phyloP scores from a whole-genome alignment of 2,329 filamentous ascomycete genomes.

The Cyphellophora europaea region DNA sequence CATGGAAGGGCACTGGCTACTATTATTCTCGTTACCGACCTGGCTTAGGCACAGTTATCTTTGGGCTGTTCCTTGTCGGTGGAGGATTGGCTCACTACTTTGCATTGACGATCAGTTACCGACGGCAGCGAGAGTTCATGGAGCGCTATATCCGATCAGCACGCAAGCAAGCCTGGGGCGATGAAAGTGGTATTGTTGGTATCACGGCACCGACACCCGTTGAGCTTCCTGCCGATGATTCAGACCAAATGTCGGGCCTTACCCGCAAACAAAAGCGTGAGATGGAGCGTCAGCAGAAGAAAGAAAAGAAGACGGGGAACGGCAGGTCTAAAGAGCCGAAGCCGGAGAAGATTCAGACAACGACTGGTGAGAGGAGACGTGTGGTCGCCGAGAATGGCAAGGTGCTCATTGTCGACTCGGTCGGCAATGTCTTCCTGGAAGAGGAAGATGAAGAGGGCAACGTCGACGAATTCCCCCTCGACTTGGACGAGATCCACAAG shows the following conservation, averaged over 20 bases:
- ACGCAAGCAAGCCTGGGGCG: constrained; percentile 79
- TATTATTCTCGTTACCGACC: constrained; percentile 94
- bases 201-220: constrained; percentile 54
- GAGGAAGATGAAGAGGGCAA: constrained; percentile 82
- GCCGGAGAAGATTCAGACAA: constrained; percentile 35
- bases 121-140: constrained; percentile 82
- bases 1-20: constrained; percentile 96
- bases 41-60: constrained; percentile 73
- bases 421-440: constrained; percentile 91
- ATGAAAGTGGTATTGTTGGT: constrained; percentile 56
- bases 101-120: constrained; percentile 76
- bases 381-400: constrained; percentile 94
- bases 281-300: constrained; percentile 76
- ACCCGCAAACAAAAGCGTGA: constrained; percentile 82
- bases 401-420: constrained; percentile 80
- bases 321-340: constrained; percentile 31
- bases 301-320: constrained; percentile 43
- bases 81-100: constrained; percentile 84
- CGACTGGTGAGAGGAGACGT: constrained; percentile 71
- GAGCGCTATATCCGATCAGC: constrained; percentile 87
- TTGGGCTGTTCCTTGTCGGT: constrained; percentile 70
- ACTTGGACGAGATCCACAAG: constrained; percentile 71
- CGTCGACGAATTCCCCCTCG: constrained; percentile 72
- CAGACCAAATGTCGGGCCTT: constrained; percentile 47
- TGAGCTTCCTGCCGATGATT: constrained; percentile 29